phyloP scores from a whole-genome alignment of 208 protist species.

The Trypanosoma scelopori region DNA sequence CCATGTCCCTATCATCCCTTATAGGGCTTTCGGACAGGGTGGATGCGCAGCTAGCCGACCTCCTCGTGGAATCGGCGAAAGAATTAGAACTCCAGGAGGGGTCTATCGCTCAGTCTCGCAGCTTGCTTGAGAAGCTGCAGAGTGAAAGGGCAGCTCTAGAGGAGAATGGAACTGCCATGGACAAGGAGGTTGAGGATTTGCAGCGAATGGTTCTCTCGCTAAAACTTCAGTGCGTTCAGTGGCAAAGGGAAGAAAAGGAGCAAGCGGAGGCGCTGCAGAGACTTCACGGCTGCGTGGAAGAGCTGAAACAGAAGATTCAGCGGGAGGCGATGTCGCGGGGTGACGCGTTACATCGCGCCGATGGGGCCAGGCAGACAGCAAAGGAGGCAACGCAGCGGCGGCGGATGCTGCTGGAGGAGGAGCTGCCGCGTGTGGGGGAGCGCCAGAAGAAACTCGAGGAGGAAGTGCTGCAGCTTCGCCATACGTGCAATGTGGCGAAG shows the following conservation, averaged over 20 bases:
- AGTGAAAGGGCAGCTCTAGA: conserved; percentile 4
- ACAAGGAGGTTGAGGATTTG: background rate
- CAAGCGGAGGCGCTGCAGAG: background rate
- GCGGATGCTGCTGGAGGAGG: background rate
- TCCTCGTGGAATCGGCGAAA: conserved; percentile 15
- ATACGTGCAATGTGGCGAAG: background rate
- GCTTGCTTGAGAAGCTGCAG: conserved; percentile 12
- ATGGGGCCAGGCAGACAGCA: background rate
- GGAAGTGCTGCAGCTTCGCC: conserved; percentile 3
- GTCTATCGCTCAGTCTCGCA: background rate
- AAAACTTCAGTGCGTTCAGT: background rate
- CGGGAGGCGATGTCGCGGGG: background rate
- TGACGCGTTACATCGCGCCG: background rate
- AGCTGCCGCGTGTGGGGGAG: background rate
- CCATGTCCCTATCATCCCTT: background rate
- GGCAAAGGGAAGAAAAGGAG: background rate
- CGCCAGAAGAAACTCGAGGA: background rate
- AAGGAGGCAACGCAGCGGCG: background rate
- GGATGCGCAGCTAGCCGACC: conserved; percentile 7
- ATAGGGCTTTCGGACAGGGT: background rate
- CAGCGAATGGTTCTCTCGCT: conserved; percentile 4
- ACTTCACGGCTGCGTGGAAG: background rate
- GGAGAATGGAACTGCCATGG: background rate
- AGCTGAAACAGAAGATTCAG: conserved; percentile 2
- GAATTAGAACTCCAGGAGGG: conserved; percentile 9